A percentile compares a stretch with the other conserved stretches of the same genome.
Conservation (phyloP, 768 basidiomycete species). For the Leucogyrophana mollusca region DNA sequence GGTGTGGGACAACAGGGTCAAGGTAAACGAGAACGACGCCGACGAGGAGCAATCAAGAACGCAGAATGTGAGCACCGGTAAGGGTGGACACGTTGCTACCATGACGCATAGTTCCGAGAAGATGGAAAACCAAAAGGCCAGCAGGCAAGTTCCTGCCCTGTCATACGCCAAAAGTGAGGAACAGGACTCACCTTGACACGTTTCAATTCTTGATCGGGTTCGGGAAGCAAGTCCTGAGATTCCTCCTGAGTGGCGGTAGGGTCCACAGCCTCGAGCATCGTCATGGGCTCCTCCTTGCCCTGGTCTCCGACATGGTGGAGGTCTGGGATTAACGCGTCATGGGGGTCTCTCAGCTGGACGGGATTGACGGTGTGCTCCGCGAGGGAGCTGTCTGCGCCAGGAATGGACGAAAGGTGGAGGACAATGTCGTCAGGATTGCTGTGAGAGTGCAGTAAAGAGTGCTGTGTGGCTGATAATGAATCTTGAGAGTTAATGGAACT, state of each 20-base stretch:
- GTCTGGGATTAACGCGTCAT: slow-evolving; percentile 31
- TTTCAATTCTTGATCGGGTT: slow-evolving; percentile 73
- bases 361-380: slow-evolving; percentile 21
- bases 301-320: slow-evolving; percentile 33
- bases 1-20: slow-evolving; percentile 11
- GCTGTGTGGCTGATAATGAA: slow-evolving; percentile 31
- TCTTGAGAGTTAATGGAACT: slow-evolving; percentile 31
- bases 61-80: slow-evolving; percentile 8
- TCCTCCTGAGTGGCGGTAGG: slow-evolving; percentile 49
- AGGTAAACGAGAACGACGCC: slow-evolving; percentile 17
- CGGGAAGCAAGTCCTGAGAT: slow-evolving; percentile 57
- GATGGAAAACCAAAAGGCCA: slow-evolving; percentile 18
- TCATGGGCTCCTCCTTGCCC: slow-evolving; percentile 30
- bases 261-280: slow-evolving; percentile 34
- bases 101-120: slow-evolving; percentile 19
- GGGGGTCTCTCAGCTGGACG: slow-evolving; percentile 27
- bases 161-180: slow-evolving; percentile 15
- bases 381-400: slow-evolving; percentile 24
- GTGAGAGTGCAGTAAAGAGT: slow-evolving; percentile 29
- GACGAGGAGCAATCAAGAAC: slow-evolving; percentile 13
- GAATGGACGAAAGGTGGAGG: slow-evolving; percentile 25
- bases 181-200: slow-evolving; percentile 72
- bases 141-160: slow-evolving; percentile 12
- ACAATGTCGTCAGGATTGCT: slow-evolving; percentile 22
- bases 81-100: slow-evolving; percentile 21